Evolutionary conservation across 371 early-diverging fungal genomes (phyloP).

Genomic region (Encephalitozoon intestinalis): DNA sequence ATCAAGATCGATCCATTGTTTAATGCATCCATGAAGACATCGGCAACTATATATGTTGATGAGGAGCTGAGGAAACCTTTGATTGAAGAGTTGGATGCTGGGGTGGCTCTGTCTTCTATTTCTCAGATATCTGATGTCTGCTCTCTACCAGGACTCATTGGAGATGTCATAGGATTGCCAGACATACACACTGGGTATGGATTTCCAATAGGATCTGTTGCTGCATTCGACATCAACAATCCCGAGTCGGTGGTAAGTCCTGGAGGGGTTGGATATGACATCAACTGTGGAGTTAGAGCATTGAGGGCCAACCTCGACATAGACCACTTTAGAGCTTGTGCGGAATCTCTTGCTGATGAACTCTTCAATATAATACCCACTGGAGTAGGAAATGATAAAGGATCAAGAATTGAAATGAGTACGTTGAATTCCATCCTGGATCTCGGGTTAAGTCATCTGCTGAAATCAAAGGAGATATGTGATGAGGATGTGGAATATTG

Average conservation of each 20-base stretch:
- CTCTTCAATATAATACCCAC: constrained; percentile 25
- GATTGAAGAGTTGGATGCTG: background rate
- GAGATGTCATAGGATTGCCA: constrained; percentile 51
- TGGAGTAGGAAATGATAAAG: constrained; percentile 24
- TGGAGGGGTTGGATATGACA: constrained; percentile 59
- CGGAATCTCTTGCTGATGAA: constrained; percentile 9
- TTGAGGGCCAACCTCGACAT: constrained; percentile 38
- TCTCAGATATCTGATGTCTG: constrained; percentile 34
- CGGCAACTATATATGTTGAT: constrained; percentile 19
- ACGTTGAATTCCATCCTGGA: constrained; percentile 32
- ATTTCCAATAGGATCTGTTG: constrained; percentile 59
- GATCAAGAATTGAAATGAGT: background rate
- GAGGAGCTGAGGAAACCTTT: constrained; percentile 15
- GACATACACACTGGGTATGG: constrained; percentile 60
- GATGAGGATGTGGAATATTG: constrained; percentile 37
- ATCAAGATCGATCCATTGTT: background rate
- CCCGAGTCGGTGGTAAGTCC: constrained; percentile 42
- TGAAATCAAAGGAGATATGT: constrained; percentile 27
- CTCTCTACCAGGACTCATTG: constrained; percentile 25
- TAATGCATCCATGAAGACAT: background rate
- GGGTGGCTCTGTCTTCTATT: background rate
- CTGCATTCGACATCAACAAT: constrained; percentile 43
- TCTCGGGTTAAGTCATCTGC: constrained; percentile 37
- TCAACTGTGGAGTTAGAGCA: constrained; percentile 61
- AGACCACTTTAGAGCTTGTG: background rate